These are phyloP conservation scores for Artemisia tridentata DNA, from an alignment of 129 eudicot genomes.

Conservation along the genomic window DNA sequence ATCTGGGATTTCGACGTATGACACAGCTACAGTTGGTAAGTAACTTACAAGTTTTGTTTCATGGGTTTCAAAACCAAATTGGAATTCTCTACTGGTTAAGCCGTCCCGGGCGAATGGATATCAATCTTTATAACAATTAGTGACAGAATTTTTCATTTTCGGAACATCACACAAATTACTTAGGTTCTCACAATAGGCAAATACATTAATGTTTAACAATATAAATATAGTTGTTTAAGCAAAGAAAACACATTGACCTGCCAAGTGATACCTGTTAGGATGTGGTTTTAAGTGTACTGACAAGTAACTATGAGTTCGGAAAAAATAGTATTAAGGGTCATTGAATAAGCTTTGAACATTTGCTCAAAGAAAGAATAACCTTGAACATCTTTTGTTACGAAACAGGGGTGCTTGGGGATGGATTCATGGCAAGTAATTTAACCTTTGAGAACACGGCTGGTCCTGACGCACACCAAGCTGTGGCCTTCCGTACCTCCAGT, in stretches of 20 bases:
- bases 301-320: no score
- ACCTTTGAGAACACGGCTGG: slow-evolving; percentile 50
- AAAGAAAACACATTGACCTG: no score
- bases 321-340: background rate
- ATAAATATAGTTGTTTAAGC: no score
- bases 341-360: background rate
- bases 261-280: no score
- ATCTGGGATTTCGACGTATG: slow-evolving; percentile 41
- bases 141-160: no score
- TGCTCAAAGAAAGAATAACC: no score
- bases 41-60: background rate
- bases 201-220: no score
- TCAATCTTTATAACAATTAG: background rate
- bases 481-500: slow-evolving; percentile 33
- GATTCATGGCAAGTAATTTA: slow-evolving; percentile 57
- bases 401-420: slow-evolving; percentile 52
- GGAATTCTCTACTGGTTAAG: background rate
- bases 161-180: no score
- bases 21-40: slow-evolving; percentile 62
- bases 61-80: no score
- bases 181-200: no score
- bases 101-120: background rate
- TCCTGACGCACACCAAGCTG: slow-evolving; percentile 36
- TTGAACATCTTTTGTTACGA: background rate
- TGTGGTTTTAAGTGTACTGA: no score